Evolutionary conservation across 1,139 yeast species (phyloP).

Genomic region (Scheffersomyces cryptocercus): DNA sequence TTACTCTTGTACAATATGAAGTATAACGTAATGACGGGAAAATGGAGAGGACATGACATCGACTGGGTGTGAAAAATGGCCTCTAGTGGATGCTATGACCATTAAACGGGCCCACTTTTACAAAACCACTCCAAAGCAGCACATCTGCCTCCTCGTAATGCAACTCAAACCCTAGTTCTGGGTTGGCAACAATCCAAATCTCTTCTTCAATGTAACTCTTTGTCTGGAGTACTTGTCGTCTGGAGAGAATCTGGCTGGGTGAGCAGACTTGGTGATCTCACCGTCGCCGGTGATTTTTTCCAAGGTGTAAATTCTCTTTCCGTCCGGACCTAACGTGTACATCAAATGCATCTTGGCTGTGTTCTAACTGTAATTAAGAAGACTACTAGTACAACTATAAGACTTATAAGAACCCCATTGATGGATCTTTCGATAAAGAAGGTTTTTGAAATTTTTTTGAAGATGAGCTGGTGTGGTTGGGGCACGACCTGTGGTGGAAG

Average conservation of each 20-base stretch:
- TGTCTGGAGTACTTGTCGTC: conserved; percentile 99
- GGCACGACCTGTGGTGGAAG: not conserved
- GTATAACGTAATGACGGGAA: too few relatives aligned
- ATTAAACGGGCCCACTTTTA: too few relatives aligned
- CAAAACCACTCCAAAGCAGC: too few relatives aligned
- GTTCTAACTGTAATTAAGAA: not conserved
- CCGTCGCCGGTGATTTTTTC: conserved; percentile 79
- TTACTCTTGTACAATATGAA: too few relatives aligned
- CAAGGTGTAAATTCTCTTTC: conserved; percentile 93
- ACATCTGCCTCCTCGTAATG: too few relatives aligned
- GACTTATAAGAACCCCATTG: too few relatives aligned
- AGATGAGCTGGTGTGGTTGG: conserved; percentile 6
- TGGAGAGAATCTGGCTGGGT: conserved; percentile 99
- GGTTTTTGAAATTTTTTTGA: conserved; percentile 8
- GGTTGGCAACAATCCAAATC: conserved; percentile 86
- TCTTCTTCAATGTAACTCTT: conserved; percentile 96
- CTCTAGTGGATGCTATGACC: too few relatives aligned
- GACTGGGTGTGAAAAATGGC: too few relatives aligned
- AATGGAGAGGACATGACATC: too few relatives aligned
- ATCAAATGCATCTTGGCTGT: conserved; percentile 84
- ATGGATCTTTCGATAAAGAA: not conserved
- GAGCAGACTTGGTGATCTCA: conserved; percentile 97
- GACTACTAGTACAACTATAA: too few relatives aligned
- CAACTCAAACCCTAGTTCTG: conserved; percentile 44
- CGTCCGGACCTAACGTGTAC: conserved; percentile 94